These are phyloP conservation scores for Russula emetica DNA, from an alignment of 768 basidiomycete species.

Conservation along the genomic window DNA sequence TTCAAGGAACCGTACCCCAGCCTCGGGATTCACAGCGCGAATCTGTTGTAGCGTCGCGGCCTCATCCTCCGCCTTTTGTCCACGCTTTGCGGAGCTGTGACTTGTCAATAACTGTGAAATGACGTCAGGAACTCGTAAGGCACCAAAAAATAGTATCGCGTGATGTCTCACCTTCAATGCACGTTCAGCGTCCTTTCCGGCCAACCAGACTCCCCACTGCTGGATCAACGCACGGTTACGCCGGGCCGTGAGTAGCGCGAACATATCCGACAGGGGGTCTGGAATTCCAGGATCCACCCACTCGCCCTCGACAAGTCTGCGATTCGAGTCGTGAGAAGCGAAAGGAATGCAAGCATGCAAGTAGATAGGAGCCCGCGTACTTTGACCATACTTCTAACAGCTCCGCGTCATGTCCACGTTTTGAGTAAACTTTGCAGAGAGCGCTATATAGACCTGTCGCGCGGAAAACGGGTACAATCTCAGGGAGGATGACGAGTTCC, in stretches of 20 bases:
- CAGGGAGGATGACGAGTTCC: constrained; percentile 48
- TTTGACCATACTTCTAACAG: constrained; percentile 64
- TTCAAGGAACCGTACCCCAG: constrained; percentile 72
- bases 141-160: neutral
- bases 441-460: constrained; percentile 53
- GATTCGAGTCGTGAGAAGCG: neutral
- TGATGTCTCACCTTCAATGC: constrained; percentile 57
- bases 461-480: constrained; percentile 58
- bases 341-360: neutral
- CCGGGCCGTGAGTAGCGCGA: constrained; percentile 51
- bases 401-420: constrained; percentile 53
- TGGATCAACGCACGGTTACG: constrained; percentile 60
- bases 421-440: constrained; percentile 56
- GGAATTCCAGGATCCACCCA: constrained; percentile 59
- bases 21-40: constrained; percentile 49
- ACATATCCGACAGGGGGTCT: constrained; percentile 60
- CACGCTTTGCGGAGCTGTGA: constrained; percentile 50
- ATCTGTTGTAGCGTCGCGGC: constrained; percentile 52
- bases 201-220: constrained; percentile 79
- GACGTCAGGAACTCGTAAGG: neutral
- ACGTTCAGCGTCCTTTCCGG: constrained; percentile 59
- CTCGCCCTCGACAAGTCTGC: constrained; percentile 61
- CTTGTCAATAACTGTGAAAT: constrained; percentile 54
- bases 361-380: constrained; percentile 39
- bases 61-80: constrained; percentile 60